phyloP scores from a whole-genome alignment of 805 yeast species.

The Dipodascopsis uninucleata region DNA sequence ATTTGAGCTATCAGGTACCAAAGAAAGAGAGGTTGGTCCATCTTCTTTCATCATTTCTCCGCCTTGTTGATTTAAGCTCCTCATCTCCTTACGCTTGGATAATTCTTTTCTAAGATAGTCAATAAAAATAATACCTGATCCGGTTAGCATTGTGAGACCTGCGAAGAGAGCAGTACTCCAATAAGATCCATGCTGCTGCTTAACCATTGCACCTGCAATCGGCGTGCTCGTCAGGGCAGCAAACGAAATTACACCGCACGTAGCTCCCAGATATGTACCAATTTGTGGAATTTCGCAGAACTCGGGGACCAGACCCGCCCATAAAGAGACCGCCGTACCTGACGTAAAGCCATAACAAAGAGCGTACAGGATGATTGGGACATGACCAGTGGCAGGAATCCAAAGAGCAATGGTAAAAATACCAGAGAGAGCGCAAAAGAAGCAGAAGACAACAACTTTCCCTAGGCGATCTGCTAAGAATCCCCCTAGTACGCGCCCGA shows the following conservation, averaged over 20 bases:
- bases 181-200: conserved; percentile 21
- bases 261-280: conserved; percentile 54
- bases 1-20: too few relatives aligned
- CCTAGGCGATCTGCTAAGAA: conserved; percentile 53
- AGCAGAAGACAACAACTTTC: conserved; percentile 51
- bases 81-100: too few relatives aligned
- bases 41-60: too few relatives aligned
- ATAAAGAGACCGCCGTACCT: conserved; percentile 36
- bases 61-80: too few relatives aligned
- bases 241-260: conserved; percentile 54
- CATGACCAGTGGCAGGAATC: conserved; percentile 58
- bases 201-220: conserved; percentile 33
- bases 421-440: conserved; percentile 45
- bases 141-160: conserved; percentile 18
- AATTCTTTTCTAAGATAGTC: too few relatives aligned
- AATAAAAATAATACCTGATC: too few relatives aligned
- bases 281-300: conserved; percentile 28
- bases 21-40: too few relatives aligned
- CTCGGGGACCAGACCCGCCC: conserved; percentile 35
- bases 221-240: conserved; percentile 39
- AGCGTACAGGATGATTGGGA: conserved; percentile 30
- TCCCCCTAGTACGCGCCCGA: conserved; percentile 57
- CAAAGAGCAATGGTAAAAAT: conserved; percentile 53
- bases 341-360: conserved; percentile 35
- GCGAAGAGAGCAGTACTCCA: conserved; percentile 29